Evolutionary conservation across 1,284 basidiomycete genomes (phyloP).

Genomic region (Coniophora puteana): DNA sequence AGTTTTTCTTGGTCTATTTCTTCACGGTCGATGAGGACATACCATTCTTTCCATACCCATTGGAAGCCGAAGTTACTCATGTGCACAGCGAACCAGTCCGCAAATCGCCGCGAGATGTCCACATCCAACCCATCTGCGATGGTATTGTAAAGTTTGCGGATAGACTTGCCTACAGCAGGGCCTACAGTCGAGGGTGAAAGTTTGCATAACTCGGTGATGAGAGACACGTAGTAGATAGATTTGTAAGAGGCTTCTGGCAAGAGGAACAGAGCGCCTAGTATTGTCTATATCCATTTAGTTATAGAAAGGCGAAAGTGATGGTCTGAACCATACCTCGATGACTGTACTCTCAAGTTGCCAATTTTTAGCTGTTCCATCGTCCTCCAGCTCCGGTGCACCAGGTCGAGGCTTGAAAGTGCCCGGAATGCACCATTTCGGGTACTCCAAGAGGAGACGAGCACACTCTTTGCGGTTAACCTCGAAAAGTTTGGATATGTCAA

Average conservation of each 20-base stretch:
- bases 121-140: slow-evolving; percentile 84
- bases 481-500: slow-evolving; percentile 89
- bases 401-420: slow-evolving; percentile 83
- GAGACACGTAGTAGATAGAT: slow-evolving; percentile 82
- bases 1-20: no score
- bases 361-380: slow-evolving; percentile 54
- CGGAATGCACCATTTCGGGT: slow-evolving; percentile 80
- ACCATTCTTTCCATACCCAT: slow-evolving; percentile 99
- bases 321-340: slow-evolving; percentile 57
- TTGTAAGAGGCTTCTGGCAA: slow-evolving; percentile 79
- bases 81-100: slow-evolving; percentile 95
- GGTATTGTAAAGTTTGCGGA: slow-evolving; percentile 78
- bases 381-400: slow-evolving; percentile 44
- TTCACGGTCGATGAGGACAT: slow-evolving; percentile 26
- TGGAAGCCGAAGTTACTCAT: slow-evolving; percentile 98
- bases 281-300: slow-evolving; percentile 44
- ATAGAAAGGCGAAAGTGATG: neutral
- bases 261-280: slow-evolving; percentile 74
- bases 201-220: slow-evolving; percentile 94
- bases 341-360: slow-evolving; percentile 80
- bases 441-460: slow-evolving; percentile 82
- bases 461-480: slow-evolving; percentile 97
- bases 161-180: slow-evolving; percentile 93
- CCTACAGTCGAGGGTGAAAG: slow-evolving; percentile 89
- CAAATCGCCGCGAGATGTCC: slow-evolving; percentile 77